Base-by-base conservation (phyloP, 2,329 filamentous ascomycete species). In the Phoma sp. region DNA sequence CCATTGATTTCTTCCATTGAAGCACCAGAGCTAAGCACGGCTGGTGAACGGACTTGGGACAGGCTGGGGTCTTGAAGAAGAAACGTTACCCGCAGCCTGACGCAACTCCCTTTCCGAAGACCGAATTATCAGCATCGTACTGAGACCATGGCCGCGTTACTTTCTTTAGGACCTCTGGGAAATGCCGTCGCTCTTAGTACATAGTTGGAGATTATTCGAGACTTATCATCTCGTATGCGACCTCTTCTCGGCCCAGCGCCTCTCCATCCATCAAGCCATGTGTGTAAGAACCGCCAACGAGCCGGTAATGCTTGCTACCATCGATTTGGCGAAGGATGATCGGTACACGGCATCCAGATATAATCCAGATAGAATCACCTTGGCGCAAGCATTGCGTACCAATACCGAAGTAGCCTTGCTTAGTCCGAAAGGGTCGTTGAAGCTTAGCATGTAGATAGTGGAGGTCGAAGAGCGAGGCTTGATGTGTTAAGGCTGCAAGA, bases 191-290 rank as follows among this genome's bases (percentile, higher is more conserved):
- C n/a, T n/a, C n/a, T n/a, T n/a, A n/a, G n/a, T n/a, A n/a, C n/a
- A n/a, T n/a, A n/a, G n/a, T n/a, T n/a, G n/a, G n/a, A n/a, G n/a
- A n/a, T 29, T 39, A 61, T 14, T 60, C 59, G 18, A 62, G 34
- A 39, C 53, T 45, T 15, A 62, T 37, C 48, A 55, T 61, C 12
- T 59, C 36, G 33, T 60, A 63, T 1, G 12, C 10, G 1, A 50
- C 7, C 23, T 33, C 45, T 5, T 42, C 17, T 3, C 32, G 30
- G n/a, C 47, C 20, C 28, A 58, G 14, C 7, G 42, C 30, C 20
- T 64, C 56, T 4, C 62, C 59, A 20, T 62, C 36, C 62, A 64
- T 65, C 15, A 62, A 49, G 2, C 62, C 57, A 52, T 62, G 61
- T 4, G 60, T n/a, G 38, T 60, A 62, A 3, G 56, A 30, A 2